Evolutionary conservation across 139 green algal genomes (phyloP).

Genomic region (Nannochloris sp.): DNA sequence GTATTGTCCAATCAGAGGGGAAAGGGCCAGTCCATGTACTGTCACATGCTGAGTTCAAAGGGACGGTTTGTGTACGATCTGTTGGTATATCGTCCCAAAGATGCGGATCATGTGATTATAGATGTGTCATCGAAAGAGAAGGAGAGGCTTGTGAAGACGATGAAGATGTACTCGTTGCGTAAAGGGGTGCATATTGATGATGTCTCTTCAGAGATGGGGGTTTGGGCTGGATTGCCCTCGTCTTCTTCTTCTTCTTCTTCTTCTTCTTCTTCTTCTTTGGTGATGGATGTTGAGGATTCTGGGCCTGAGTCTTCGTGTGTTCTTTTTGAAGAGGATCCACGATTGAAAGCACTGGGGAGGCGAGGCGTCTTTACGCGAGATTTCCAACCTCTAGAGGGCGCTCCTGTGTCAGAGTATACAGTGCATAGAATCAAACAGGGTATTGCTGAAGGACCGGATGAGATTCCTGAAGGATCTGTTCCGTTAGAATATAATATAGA

Average conservation of each 20-base stretch:
- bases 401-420: background rate
- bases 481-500: constrained; percentile 95
- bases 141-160: constrained; percentile 27
- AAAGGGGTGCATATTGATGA: constrained; percentile 57
- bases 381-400: background rate
- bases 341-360: constrained; percentile 50
- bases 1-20: constrained; percentile 16
- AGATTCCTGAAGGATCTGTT: constrained; percentile 71
- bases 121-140: constrained; percentile 39
- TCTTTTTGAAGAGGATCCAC: constrained; percentile 53
- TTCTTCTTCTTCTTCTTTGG: too few relatives aligned
- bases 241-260: too few relatives aligned
- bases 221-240: constrained; percentile 27
- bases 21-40: constrained; percentile 38
- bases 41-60: constrained; percentile 58
- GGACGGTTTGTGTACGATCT: constrained; percentile 67
- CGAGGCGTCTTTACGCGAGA: background rate
- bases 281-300: too few relatives aligned
- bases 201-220: constrained; percentile 28
- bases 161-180: constrained; percentile 62
- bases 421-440: constrained; percentile 54
- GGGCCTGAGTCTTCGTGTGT: background rate
- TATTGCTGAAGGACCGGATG: constrained; percentile 70
- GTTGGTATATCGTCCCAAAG: constrained; percentile 35
- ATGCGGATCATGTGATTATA: constrained; percentile 31